Evolutionary conservation across 2,329 filamentous ascomycete genomes (phyloP), one percentile per base, ranked within the genome.

Genomic region (Proliferodiscus dingleyae): DNA sequence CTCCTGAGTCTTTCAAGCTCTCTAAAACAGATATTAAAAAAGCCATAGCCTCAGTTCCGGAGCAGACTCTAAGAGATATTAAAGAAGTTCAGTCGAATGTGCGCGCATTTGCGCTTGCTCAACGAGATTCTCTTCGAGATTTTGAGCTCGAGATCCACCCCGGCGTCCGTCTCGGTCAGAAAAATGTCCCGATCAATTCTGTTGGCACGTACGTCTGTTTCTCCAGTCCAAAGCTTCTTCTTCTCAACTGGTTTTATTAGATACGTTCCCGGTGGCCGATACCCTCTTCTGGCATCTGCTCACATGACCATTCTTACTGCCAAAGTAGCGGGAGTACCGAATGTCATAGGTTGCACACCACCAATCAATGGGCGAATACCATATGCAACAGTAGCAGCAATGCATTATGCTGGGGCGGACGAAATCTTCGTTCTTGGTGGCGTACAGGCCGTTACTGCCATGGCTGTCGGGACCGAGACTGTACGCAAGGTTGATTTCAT

Each of bases 301-400:
- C 74, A 77, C 55, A 77, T 77, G 74, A 77, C 74, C 2, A 75
- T 77, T 37, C 56, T 76, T 4, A 77, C 74, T 0, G 74, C 74
- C 18, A 77, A 77, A 53, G 70, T 71, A 4, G 74, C 74, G 4
- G 74, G 74, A 2, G 73, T 77, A 1, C 61, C 62, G n/a, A 61
- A 71, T 40, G 72, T 77, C 3, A 65, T 74, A 5, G 73, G 62
- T 10, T 76, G 70, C 56, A 78, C 74, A 5, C 74, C 74, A 4
- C 75, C 74, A 0, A 74, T 74, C 43, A 55, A 57, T 1, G 74
- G 73, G 2, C 41, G 70, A 41, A 64, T 78, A 18, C 74, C 74
- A 0, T 55, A 64, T 34, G 67, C 71, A 0, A 77, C 74, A 0
- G 64, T 78, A 3, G 72, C 74, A 0, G 74, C 74, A 0, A 72